Evolutionary conservation across 2,329 filamentous ascomycete species (phyloP), one percentile per base, ranked within the genome.

Genomic region (Volutella citrinella): DNA sequence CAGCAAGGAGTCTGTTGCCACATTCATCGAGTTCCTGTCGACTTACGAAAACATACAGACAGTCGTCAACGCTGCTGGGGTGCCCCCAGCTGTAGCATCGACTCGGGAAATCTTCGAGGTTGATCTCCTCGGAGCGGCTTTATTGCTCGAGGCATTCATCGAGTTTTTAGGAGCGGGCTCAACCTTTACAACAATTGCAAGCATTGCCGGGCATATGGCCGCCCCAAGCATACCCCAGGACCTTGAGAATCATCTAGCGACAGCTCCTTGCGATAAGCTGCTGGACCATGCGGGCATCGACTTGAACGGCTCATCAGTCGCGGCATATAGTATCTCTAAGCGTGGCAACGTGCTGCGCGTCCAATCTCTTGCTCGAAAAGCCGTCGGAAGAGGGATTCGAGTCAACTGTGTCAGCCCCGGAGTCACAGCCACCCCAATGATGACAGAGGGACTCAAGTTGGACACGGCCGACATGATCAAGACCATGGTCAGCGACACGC

Each of bases 131-230:
- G 34, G 34, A 23, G 28, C 34, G 1, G 34, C 34, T 19, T 32
- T 32, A 13, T 15, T 37, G n/a, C 32, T 37, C 19, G 34, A 37
- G 19, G 34, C 34, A 8, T 37, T 37, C 11, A 19, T 37, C 13
- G 19, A 27, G 5, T n/a, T 24, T 5, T 27, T 37, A 25, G 24
- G 18, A 10, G 9, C 15, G 19, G 29, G 34, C 8, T 32, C 34
- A 5, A 27, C 29, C 4, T 11, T 37, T 19, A 28, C 24, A 1
- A 23, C 24, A 2, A 19, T 37, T 8, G 19, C 34, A 8, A 37
- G 34, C 29, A 27, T 32, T 7, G 34, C 34, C 4, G 16, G 23
- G 5, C 24, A 31, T 8, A 19, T 37, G 13, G 14, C 16, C 3
- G 9, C 19, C 13, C n/a, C n/a, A n/a, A 19, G 7, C 1, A 28